Evolutionary conservation across 2,329 filamentous ascomycete genomes (phyloP), one percentile per base, ranked within the genome.

Genomic region (Xylariaceae sp.): DNA sequence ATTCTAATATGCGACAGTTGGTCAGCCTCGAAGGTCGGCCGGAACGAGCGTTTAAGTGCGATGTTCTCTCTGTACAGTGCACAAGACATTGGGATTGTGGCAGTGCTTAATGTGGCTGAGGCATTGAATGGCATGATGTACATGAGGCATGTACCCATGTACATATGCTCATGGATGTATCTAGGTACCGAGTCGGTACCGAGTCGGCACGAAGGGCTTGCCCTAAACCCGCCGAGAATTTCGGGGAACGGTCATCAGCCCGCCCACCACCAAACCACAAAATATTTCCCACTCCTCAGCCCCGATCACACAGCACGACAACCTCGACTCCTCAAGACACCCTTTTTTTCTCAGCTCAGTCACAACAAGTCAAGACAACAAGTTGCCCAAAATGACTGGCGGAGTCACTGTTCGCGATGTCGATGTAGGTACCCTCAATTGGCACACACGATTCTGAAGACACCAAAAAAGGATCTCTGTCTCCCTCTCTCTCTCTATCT

Each of bases 371-470:
- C 19, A 42, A 44, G 50, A 60, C 48, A 29, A 48, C 37, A 52
- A 50, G 85, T 82, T 83, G 82, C 81, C n/a, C 81, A 91, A 83
- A 77, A 93, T 93, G 90, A 80, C 81, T 76, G 85, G 88, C 79
- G 90, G 89, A 79, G 84, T 91, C 77, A 85, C 82, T 72, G 90
- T 93, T 80, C 89, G 89, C 81, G 90, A 93, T 82, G 89, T 93
- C 77, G 88, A 90, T 85, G 88, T 90, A 87, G 80, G 86, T 86
- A 67, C 68, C 58, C 66, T 54, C 51, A 44, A 26, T 37, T 16
- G 26, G 44, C 64, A 68, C 54, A 56, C 65, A 58, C 65, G 61
- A 52, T 52, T 57, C 50, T 59, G 56, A 56, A 55, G n/a, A n/a
- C n/a, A n/a, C 52, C 45, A 52, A 57, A 16, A 37, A 14, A 26